Base-by-base conservation (phyloP, 106 monocot genomes). In the Xerophyta viscosa region DNA sequence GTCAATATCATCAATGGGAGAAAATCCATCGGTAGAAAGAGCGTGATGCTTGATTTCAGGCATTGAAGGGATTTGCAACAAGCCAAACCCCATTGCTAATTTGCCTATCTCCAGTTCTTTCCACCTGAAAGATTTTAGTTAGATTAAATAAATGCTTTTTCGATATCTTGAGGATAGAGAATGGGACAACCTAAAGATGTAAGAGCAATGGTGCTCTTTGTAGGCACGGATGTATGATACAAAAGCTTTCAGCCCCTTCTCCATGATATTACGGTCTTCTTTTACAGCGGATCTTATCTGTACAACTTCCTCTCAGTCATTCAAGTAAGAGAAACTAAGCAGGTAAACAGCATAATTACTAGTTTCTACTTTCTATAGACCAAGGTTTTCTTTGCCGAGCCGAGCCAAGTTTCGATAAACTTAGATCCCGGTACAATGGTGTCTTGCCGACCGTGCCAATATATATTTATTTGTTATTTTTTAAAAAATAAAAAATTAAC, bases 241-340 rank as follows among this genome's bases (percentile, higher is more conserved):
- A 66, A 98, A 98, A 52, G 96, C 81, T 72, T 82, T 98, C 24
- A 85, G 67, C n/a, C 96, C 96, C 71, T 98, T 98, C 62, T 89
- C 96, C 96, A 98, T 98, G 29, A 89, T 67, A 63, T 82, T 76
- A 12, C 96, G 78, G 47, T 89, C 89, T 74, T 74, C 76, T 63
- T 66, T 78, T n/a, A 82, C 96, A 33, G 73, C 65, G 60, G 65
- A 48, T 46, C 89, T 81, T 63, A 98, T 74, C 96, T 98, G 64
- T 41, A 65, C 51, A 14, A 69, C 11, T 33, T 11, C 11, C 5
- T 11, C 11, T 33, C 33, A 33, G 11, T 33, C 33, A 6, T 33
- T 33, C 11, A 33, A 33, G 33, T 6, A 33, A 33, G 11, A 33
- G 11, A 33, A 33, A 33, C n/a, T n/a, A n/a, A n/a, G n/a, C n/a